Evolutionary conservation across 257 asterid genomes (phyloP).

Genomic region (Nicotiana tabacum): DNA sequence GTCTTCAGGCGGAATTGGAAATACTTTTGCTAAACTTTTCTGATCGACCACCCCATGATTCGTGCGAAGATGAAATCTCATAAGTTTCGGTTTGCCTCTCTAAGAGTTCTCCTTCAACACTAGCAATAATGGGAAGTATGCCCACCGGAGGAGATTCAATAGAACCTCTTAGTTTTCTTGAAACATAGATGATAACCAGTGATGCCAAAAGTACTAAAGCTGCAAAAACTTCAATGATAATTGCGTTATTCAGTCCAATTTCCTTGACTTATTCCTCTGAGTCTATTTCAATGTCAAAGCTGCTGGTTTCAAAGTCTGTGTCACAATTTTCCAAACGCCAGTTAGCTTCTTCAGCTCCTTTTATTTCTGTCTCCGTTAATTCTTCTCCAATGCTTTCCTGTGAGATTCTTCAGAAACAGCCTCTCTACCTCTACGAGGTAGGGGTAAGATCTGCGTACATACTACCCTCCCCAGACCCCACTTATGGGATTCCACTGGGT

Average conservation of each 20-base stretch:
- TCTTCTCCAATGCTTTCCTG: neutral
- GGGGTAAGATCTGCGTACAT: no score
- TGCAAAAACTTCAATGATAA: slow-evolving; percentile 19
- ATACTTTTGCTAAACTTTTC: neutral
- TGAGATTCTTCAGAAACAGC: no score
- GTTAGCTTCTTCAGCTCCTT: slow-evolving; percentile 11
- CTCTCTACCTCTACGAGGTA: no score
- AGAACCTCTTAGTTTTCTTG: slow-evolving; percentile 21
- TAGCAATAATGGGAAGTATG: neutral
- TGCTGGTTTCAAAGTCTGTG: slow-evolving; percentile 1
- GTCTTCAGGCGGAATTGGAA: neutral
- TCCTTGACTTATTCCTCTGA: slow-evolving; percentile 14
- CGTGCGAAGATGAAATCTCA: slow-evolving; percentile 1
- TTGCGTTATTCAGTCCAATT: slow-evolving; percentile 11
- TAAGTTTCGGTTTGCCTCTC: slow-evolving; percentile 15
- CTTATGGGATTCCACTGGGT: no score
- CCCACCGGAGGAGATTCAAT: slow-evolving; percentile 13
- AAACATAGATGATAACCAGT: slow-evolving; percentile 24
- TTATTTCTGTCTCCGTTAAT: neutral
- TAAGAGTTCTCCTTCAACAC: slow-evolving; percentile 6
- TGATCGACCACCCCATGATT: neutral
- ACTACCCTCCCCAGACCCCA: no score
- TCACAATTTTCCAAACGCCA: neutral
- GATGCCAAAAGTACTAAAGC: slow-evolving; percentile 22
- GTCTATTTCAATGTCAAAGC: neutral